Base-by-base conservation (phyloP, 2,329 filamentous ascomycete species). In the Monilinia vaccinii-corymbosi region DNA sequence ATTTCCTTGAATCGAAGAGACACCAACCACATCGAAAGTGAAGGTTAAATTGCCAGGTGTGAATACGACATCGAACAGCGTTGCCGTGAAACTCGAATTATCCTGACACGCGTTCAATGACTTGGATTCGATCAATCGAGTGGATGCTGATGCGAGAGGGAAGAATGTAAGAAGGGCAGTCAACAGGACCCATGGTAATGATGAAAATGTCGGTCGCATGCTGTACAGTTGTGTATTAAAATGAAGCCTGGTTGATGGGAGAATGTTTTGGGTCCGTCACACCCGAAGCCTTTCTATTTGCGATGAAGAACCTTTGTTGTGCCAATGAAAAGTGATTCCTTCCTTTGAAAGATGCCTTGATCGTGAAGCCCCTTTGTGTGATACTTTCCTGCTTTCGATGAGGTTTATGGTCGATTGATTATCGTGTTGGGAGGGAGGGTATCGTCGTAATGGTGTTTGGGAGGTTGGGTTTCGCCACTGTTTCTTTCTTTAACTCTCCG, bases 81-180 rank as follows among this genome's bases (percentile, higher is more conserved):
- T 91, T 68, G 92, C 91, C 5, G 89, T 88, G 74, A 97, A 95
- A 70, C 85, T 86, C 32, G 89, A 93, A 74, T 93, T 87, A 61
- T 84, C 78, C 79, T 92, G 88, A 75, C 92, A 97, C 50, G 88
- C 82, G 74, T 89, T 91, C 67, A 97, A 81, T 31, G 92, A 95
- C 71, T 82, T 89, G 60, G 92, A 94, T 68, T 86, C 79, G 69
- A 97, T 71, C 56, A 71, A 67, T 62, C 61, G 64, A 40, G 65
- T 52, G 45, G 28, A n/a, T 55, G 68, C 69, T n/a, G 65, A 66
- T 25, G 60, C 61, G 56, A 60, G 57, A 13, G 68, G 67, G 23
- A 69, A 58, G 28, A 71, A 59, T 32, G 69, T 69, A 50, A 69
- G 62, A 52, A 72, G 53, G 25, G 70, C 62, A 36, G 66, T 64